Evolutionary conservation across 495 filamentous ascomycete genomes (phyloP).

Genomic region (Rostrohypoxylon terebratum): DNA sequence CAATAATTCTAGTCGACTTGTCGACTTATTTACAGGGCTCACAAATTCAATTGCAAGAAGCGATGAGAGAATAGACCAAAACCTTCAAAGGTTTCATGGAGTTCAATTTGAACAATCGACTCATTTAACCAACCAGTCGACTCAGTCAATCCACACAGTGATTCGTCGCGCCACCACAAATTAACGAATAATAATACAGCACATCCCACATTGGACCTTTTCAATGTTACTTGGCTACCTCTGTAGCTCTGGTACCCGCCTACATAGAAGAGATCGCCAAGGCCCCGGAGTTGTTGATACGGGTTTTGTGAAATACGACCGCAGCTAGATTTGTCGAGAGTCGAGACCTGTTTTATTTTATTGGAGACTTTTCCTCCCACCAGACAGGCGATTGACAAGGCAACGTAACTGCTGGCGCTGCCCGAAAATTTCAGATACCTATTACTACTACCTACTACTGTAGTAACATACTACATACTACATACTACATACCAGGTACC

Average conservation of each 20-base stretch:
- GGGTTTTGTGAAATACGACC: slow-evolving; percentile 41
- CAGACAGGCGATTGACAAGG: slow-evolving; percentile 23
- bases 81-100: slow-evolving; percentile 1
- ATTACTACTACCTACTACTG: no score
- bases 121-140: slow-evolving; percentile 24
- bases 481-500: no score
- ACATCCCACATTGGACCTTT: slow-evolving; percentile 5
- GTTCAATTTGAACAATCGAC: slow-evolving; percentile 9
- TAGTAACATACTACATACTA: no score
- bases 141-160: slow-evolving; percentile 20
- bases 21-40: neutral
- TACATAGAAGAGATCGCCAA: slow-evolving; percentile 41
- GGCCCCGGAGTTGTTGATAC: slow-evolving; percentile 41
- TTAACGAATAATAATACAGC: neutral
- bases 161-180: slow-evolving; percentile 25
- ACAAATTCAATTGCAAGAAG: slow-evolving; percentile 29
- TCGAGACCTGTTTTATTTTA: slow-evolving; percentile 31
- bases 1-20: neutral
- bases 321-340: slow-evolving; percentile 25
- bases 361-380: slow-evolving; percentile 24
- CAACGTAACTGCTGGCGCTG: slow-evolving; percentile 42
- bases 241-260: slow-evolving; percentile 3
- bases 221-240: slow-evolving; percentile 13
- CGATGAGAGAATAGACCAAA: neutral
- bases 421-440: slow-evolving; percentile 7